Conservation (phyloP, 176 grass and related monocot genomes). For the Puccinellia tenuiflora region DNA sequence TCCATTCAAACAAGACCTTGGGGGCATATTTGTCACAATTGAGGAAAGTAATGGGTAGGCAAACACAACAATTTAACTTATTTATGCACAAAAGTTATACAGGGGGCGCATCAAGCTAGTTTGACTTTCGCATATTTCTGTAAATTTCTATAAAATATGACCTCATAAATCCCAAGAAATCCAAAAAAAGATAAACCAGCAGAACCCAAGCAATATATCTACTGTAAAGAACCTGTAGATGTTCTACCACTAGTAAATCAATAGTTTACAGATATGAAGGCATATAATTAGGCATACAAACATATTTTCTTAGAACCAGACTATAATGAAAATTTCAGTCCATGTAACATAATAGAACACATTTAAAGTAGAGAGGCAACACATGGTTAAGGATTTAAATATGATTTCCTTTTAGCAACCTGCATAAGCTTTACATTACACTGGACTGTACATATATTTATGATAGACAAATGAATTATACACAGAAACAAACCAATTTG, state of each 20-base stretch:
- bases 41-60: not conserved
- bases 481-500: not conserved
- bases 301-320: not conserved
- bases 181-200: not conserved
- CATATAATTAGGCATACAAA: not conserved
- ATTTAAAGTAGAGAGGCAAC: not conserved
- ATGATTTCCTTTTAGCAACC: constrained; percentile 11
- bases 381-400: not conserved
- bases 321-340: not conserved
- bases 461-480: not conserved
- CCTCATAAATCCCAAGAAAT: not conserved
- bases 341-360: not conserved
- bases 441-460: not conserved
- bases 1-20: not conserved
- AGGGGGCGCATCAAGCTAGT: not conserved
- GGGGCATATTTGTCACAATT: not conserved
- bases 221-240: not conserved
- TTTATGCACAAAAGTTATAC: not conserved
- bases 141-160: not conserved
- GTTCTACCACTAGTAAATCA: not conserved
- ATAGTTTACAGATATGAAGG: not conserved
- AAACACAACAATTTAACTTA: not conserved
- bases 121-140: not conserved
- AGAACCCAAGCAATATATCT: not conserved
- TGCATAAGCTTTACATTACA: not conserved